Evolutionary conservation across 495 filamentous ascomycete species (phyloP).

Genomic region (Neurospora sp.): DNA sequence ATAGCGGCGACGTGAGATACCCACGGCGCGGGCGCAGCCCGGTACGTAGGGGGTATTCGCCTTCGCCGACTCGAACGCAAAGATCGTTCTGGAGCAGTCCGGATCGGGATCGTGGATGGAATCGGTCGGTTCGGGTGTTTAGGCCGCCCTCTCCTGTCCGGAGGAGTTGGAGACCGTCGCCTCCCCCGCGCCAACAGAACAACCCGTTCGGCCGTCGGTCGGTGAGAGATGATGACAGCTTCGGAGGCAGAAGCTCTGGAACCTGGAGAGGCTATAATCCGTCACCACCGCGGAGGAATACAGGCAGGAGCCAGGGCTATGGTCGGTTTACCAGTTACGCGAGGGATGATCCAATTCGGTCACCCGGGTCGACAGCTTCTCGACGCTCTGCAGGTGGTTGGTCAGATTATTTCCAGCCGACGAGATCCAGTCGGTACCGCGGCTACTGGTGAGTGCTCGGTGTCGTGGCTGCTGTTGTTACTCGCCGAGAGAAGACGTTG

Average conservation of each 20-base stretch:
- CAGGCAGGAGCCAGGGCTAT: background rate
- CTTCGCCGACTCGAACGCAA: background rate
- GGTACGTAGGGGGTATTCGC: background rate
- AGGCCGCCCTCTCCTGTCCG: background rate
- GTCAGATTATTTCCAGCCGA: background rate
- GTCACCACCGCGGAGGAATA: background rate
- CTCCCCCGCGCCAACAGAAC: background rate
- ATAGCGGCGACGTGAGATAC: background rate
- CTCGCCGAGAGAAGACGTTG: background rate
- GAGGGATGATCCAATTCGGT: background rate
- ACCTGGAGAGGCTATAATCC: background rate
- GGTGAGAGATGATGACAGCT: background rate
- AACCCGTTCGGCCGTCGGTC: background rate
- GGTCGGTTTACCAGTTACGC: background rate
- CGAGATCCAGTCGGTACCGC: background rate
- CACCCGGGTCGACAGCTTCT: background rate
- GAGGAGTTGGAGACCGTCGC: background rate
- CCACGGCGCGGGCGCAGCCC: background rate
- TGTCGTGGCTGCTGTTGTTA: background rate
- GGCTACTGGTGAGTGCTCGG: background rate
- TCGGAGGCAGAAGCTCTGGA: background rate
- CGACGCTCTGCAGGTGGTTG: background rate
- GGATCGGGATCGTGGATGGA: background rate
- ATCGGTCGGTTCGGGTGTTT: background rate
- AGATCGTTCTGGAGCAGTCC: background rate